Conservation (phyloP, 768 basidiomycete species). For the Boletus rufocinnamomeus region DNA sequence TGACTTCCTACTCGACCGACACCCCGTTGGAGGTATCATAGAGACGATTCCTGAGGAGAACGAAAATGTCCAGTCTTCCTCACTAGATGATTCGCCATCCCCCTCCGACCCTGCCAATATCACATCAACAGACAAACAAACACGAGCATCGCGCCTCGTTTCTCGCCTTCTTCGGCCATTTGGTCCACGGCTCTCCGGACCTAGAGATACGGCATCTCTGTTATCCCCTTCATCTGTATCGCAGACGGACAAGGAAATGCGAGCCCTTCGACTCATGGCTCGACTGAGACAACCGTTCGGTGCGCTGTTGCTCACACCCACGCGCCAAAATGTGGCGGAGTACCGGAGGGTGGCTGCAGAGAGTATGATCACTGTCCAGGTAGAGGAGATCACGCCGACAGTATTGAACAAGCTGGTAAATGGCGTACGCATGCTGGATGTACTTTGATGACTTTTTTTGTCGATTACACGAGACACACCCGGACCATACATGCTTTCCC, state of each 20-base stretch:
- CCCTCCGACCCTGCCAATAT: neutral
- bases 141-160: neutral
- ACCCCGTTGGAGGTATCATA: neutral
- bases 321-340: neutral
- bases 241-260: neutral
- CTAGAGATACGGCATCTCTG: neutral
- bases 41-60: neutral
- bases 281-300: constrained; percentile 9
- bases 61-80: neutral
- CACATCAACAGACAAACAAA: neutral
- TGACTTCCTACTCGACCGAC: constrained; percentile 10
- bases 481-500: too few relatives aligned
- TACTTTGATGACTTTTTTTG: neutral
- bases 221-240: neutral
- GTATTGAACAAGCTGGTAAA: neutral
- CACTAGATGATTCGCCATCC: neutral
- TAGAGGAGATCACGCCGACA: neutral
- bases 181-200: too few relatives aligned
- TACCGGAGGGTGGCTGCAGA: constrained; percentile 19
- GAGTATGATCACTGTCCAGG: constrained; percentile 8
- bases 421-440: constrained; percentile 1
- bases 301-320: constrained; percentile 8
- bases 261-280: neutral
- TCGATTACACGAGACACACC: too few relatives aligned
- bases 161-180: too few relatives aligned